A percentile compares a stretch with the other conserved stretches of the same genome.
phyloP scores from a whole-genome alignment of 441 rosid species.

The Flueggea neowawraea region DNA sequence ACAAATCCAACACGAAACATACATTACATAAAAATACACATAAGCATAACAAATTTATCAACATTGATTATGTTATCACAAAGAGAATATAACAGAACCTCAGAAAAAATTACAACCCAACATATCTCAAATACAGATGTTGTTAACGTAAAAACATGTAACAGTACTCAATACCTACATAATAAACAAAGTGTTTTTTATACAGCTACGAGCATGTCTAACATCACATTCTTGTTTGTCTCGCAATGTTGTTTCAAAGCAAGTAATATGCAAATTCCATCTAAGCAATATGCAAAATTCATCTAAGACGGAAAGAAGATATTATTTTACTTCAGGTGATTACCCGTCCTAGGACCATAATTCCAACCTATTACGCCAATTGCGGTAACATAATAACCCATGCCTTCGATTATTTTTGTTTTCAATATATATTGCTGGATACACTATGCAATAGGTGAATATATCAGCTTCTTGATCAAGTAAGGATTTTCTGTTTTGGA shows the following conservation, averaged over 20 bases:
- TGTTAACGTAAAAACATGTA: not conserved
- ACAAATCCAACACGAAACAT: no score
- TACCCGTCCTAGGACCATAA: not conserved
- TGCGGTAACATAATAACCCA: not conserved
- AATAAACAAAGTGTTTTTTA: not conserved
- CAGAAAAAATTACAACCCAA: not conserved
- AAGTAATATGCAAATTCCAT: not conserved
- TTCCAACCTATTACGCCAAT: not conserved
- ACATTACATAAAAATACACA: no score
- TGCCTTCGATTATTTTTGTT: no score
- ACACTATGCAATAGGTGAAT: no score
- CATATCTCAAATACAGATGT: no score
- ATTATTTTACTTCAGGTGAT: constrained; percentile 1
- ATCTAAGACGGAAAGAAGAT: not conserved
- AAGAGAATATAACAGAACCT: no score
- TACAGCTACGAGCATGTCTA: not conserved
- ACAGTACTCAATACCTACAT: not conserved
- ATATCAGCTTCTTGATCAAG: no score
- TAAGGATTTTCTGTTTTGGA: no score
- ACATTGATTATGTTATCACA: no score
- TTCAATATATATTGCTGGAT: no score
- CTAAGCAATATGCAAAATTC: not conserved
- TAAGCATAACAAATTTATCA: no score
- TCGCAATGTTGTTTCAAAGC: not conserved
- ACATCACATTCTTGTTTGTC: not conserved